These are phyloP conservation scores for Phanerochaete sordida DNA, from an alignment of 768 basidiomycete genomes.

Conservation along the genomic window DNA sequence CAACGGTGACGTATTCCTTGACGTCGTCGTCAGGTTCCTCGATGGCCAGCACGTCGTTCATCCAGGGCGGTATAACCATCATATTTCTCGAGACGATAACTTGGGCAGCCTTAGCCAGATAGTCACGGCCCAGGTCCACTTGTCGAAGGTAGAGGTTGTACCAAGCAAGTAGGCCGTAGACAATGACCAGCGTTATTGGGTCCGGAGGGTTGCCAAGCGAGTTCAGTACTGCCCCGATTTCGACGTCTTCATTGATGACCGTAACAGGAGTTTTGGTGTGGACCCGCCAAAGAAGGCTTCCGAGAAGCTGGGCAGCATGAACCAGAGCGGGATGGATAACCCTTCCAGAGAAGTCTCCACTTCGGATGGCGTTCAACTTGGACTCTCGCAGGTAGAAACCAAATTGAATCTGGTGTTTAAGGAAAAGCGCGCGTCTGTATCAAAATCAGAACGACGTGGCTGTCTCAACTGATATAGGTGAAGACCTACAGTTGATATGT, in stretches of 20 bases:
- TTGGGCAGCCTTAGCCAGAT: slow-evolving; percentile 15
- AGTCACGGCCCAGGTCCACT: slow-evolving; percentile 17
- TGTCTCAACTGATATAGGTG: neutral
- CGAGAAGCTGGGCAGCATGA: slow-evolving; percentile 21
- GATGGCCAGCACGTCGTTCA: neutral
- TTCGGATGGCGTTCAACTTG: slow-evolving; percentile 21
- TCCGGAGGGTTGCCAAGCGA: slow-evolving; percentile 12
- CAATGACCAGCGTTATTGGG: slow-evolving; percentile 17
- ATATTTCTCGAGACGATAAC: slow-evolving; percentile 12
- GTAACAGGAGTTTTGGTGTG: slow-evolving; percentile 7
- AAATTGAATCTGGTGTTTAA: slow-evolving; percentile 19
- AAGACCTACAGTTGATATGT: slow-evolving; percentile 14
- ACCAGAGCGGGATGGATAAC: slow-evolving; percentile 22
- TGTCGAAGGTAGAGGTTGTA: slow-evolving; percentile 18
- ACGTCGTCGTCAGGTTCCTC: slow-evolving; percentile 11
- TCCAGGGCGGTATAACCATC: slow-evolving; percentile 3
- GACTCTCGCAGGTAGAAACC: slow-evolving; percentile 16
- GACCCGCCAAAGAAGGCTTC: slow-evolving; percentile 21
- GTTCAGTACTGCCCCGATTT: slow-evolving; percentile 8
- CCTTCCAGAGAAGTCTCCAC: slow-evolving; percentile 19
- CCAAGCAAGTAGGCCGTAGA: slow-evolving; percentile 19
- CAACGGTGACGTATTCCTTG: slow-evolving; percentile 18
- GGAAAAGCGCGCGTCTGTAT: slow-evolving; percentile 19
- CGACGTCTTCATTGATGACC: slow-evolving; percentile 14
- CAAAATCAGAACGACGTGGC: neutral